phyloP scores from a whole-genome alignment of 495 filamentous ascomycete genomes.

The Podospora appendiculata region DNA sequence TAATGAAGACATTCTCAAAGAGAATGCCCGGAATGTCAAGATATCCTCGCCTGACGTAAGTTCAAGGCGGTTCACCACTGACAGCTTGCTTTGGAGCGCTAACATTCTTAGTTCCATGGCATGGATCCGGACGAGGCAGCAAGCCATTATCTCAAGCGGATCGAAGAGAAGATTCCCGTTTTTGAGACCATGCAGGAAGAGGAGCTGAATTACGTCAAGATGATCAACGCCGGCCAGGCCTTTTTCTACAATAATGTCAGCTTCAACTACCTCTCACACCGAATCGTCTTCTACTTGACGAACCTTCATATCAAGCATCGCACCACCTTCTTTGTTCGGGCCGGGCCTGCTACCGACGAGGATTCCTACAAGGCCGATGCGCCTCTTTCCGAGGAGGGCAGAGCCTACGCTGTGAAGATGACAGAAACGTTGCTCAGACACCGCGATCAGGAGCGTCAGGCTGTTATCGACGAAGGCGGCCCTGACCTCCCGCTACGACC shows the following conservation, averaged over 20 bases:
- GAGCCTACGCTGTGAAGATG: conserved; percentile 84
- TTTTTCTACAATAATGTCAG: conserved; percentile 90
- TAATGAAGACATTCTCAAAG: conserved; percentile 87
- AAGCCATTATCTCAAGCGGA: conserved; percentile 80
- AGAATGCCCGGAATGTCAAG: conserved; percentile 95
- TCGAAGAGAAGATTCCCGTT: conserved; percentile 83
- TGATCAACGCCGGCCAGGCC: conserved; percentile 95
- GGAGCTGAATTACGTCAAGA: conserved; percentile 96
- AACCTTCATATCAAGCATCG: conserved; percentile 95
- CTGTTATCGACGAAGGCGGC: conserved; percentile 60
- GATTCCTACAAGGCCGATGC: conserved; percentile 88
- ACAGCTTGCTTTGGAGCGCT: conserved; percentile 7
- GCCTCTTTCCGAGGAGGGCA: conserved; percentile 70
- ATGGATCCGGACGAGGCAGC: conserved; percentile 91
- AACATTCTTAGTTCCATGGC: conserved; percentile 60
- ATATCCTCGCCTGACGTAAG: conserved; percentile 93
- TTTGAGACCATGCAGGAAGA: conserved; percentile 95
- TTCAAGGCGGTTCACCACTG: neutral
- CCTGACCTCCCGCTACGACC: conserved; percentile 62
- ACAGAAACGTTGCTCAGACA: conserved; percentile 72
- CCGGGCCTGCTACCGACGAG: conserved; percentile 60
- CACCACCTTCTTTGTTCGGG: conserved; percentile 87
- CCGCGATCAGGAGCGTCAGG: conserved; percentile 70
- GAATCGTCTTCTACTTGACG: conserved; percentile 95
- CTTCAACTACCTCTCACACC: conserved; percentile 90